phyloP scores from a whole-genome alignment of 805 yeast species.

The Metschnikowia cerradonensis region DNA sequence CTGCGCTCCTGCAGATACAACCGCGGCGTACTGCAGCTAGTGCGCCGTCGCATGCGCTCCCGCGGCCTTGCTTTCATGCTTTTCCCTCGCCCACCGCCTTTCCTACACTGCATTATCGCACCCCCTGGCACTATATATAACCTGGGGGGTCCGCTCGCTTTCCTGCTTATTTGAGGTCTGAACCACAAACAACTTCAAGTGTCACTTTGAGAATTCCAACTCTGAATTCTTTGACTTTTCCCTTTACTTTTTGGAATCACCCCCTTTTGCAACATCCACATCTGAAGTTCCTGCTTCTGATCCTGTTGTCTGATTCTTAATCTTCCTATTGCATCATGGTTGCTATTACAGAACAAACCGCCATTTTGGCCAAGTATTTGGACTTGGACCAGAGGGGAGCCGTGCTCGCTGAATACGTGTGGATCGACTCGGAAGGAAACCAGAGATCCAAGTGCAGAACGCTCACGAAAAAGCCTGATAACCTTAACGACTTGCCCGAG shows the following conservation, averaged over 20 bases:
- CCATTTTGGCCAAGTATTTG: constrained; percentile 76
- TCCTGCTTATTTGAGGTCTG: not conserved
- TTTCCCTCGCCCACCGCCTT: constrained; percentile 7
- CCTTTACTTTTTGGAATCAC: not conserved
- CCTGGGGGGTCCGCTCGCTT: not conserved
- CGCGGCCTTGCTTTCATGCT: constrained; percentile 14
- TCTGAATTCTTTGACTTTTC: not conserved
- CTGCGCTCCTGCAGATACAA: not conserved
- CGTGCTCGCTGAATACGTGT: constrained; percentile 92
- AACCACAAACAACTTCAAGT: not conserved
- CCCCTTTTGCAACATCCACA: not conserved
- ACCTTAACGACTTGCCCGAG: constrained; percentile 88
- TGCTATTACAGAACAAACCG: constrained; percentile 60
- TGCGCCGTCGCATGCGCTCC: constrained; percentile 4
- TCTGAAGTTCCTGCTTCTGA: not conserved
- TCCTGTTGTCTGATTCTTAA: not conserved
- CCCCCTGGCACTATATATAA: constrained; percentile 4
- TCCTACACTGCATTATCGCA: constrained; percentile 3
- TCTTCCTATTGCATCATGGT: constrained; percentile 21
- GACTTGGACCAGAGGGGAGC: constrained; percentile 81
- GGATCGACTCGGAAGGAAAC: constrained; percentile 93
- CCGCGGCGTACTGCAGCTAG: not conserved
- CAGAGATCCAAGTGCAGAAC: constrained; percentile 95
- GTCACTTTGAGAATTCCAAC: not conserved
- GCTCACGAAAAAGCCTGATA: constrained; percentile 58